Conservation (phyloP, 2,329 filamentous ascomycete species). For the Chaetoscypha palmicola region DNA sequence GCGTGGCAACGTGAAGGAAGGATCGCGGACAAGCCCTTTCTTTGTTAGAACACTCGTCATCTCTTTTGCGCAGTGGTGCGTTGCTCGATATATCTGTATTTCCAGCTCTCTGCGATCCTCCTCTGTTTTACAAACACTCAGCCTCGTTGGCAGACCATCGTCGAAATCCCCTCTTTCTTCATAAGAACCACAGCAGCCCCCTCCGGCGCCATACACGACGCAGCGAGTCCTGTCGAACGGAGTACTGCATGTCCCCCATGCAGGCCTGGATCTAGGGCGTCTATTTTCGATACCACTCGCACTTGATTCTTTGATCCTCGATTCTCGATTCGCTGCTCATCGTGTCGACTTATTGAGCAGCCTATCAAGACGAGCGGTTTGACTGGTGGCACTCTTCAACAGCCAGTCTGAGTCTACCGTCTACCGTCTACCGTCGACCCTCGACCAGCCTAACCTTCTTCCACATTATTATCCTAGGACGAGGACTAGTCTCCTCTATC, state of each 20-base stretch:
- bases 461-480: conserved; percentile 7
- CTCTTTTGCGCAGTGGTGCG: background rate
- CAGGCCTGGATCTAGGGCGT: conserved; percentile 20
- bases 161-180: conserved; percentile 2
- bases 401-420: background rate
- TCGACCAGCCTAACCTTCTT: background rate
- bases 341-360: background rate
- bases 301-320: too few relatives aligned
- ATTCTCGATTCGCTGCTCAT: conserved; percentile 10
- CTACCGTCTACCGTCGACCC: too few relatives aligned
- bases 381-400: conserved; percentile 1
- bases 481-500: conserved; percentile 9
- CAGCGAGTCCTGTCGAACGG: background rate
- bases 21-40: background rate
- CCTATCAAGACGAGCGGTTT: conserved; percentile 1
- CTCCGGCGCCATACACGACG: background rate
- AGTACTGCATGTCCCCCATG: conserved; percentile 3
- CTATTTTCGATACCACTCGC: conserved; percentile 23
- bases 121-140: background rate
- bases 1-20: background rate
- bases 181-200: conserved; percentile 1
- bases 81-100: too few relatives aligned
- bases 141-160: conserved; percentile 4
- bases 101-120: conserved; percentile 1
- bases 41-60: background rate